phyloP scores from a whole-genome alignment of 2,329 filamentous ascomycete species.

The Claviceps spartinae region DNA sequence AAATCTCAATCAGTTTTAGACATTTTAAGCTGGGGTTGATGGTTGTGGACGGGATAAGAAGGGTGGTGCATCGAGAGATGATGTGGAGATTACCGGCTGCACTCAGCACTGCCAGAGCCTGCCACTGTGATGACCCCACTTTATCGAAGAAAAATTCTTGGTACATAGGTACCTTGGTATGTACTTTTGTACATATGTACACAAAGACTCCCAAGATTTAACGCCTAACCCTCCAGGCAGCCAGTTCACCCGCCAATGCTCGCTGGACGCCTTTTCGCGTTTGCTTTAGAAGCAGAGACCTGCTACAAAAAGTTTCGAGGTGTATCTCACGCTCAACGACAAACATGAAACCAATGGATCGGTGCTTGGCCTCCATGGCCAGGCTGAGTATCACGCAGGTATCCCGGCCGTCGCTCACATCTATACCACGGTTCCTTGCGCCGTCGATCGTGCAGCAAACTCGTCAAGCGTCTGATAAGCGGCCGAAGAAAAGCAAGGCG shows the following conservation, averaged over 20 bases:
- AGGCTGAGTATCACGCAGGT: slow-evolving; percentile 31
- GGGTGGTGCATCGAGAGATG: too few relatives aligned
- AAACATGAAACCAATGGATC: slow-evolving; percentile 36
- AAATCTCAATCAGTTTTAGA: too few relatives aligned
- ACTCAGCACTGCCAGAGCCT: too few relatives aligned
- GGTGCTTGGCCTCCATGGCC: slow-evolving; percentile 41
- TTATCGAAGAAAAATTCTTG: too few relatives aligned
- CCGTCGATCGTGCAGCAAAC: slow-evolving; percentile 32
- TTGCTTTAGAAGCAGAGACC: background rate
- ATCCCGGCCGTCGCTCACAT: slow-evolving; percentile 26
- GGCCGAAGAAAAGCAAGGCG: slow-evolving; percentile 38
- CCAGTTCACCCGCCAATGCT: background rate
- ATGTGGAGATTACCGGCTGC: too few relatives aligned
- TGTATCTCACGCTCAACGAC: slow-evolving; percentile 11
- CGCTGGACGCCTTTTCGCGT: slow-evolving; percentile 7
- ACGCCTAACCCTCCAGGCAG: slow-evolving; percentile 16
- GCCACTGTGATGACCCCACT: too few relatives aligned
- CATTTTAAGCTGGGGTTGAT: too few relatives aligned
- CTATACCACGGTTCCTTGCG: slow-evolving; percentile 36
- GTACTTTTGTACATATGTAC: too few relatives aligned
- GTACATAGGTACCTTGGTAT: too few relatives aligned
- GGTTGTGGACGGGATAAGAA: too few relatives aligned
- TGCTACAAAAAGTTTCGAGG: background rate
- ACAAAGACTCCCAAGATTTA: too few relatives aligned
- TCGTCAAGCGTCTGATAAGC: slow-evolving; percentile 26